Evolutionary conservation across 1,139 yeast species (phyloP).

Genomic region (Suhomyces chickasaworum): DNA sequence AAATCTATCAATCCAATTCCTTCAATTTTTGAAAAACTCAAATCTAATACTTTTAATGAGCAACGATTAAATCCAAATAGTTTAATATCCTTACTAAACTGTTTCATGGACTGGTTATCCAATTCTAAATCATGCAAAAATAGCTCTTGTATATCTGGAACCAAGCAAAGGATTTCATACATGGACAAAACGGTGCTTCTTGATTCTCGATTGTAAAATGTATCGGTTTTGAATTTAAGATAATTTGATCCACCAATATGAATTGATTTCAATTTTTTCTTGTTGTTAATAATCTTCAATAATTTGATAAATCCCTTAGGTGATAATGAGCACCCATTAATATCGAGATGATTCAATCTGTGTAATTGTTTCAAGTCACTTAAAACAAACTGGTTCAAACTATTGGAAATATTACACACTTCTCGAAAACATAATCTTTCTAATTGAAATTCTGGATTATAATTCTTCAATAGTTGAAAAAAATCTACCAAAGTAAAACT

Average conservation of each 20-base stretch:
- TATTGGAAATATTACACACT: slow-evolving; percentile 21
- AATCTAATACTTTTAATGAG: slow-evolving; percentile 31
- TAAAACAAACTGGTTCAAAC: slow-evolving; percentile 30
- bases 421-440: slow-evolving; percentile 37
- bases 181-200: slow-evolving; percentile 22
- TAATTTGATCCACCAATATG: slow-evolving; percentile 38
- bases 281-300: slow-evolving; percentile 24
- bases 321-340: slow-evolving; percentile 38
- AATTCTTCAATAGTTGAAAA: slow-evolving; percentile 33
- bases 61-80: slow-evolving; percentile 21
- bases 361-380: slow-evolving; percentile 31
- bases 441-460: slow-evolving; percentile 31
- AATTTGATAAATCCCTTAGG: slow-evolving; percentile 35
- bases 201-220: slow-evolving; percentile 15
- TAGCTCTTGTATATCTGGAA: slow-evolving; percentile 29
- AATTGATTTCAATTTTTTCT: slow-evolving; percentile 21
- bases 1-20: slow-evolving; percentile 45
- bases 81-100: slow-evolving; percentile 30
- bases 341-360: slow-evolving; percentile 31
- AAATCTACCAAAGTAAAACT: slow-evolving; percentile 33
- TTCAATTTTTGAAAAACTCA: slow-evolving; percentile 38
- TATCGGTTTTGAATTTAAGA: slow-evolving; percentile 35
- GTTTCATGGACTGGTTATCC: slow-evolving; percentile 39
- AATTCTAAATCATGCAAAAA: slow-evolving; percentile 40
- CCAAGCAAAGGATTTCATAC: slow-evolving; percentile 24